Evolutionary conservation across 257 asterid genomes (phyloP).

Genomic region (Solanum bukasovii): DNA sequence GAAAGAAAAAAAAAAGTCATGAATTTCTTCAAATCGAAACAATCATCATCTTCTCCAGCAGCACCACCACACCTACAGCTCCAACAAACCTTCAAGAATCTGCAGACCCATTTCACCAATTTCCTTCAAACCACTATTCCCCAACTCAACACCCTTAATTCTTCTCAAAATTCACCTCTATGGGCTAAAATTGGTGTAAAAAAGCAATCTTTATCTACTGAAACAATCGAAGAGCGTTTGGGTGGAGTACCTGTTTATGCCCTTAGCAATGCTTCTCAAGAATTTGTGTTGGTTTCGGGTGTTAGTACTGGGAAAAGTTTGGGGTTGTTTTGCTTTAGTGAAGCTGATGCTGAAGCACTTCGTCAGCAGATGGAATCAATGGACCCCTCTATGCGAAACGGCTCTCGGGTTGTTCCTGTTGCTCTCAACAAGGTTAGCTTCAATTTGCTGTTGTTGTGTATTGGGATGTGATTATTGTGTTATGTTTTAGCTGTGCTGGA

Average conservation of each 20-base stretch:
- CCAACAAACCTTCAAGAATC: conserved; percentile 45
- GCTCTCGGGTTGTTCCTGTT: conserved; percentile 69
- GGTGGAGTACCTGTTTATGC: conserved; percentile 93
- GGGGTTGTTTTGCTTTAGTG: conserved; percentile 71
- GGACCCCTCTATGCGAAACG: conserved; percentile 52
- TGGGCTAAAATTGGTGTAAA: conserved; percentile 16
- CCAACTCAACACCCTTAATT: neutral
- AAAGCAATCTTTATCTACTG: conserved; percentile 26
- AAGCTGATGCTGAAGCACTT: conserved; percentile 66
- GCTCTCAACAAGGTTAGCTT: conserved; percentile 64
- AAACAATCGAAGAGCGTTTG: conserved; percentile 61
- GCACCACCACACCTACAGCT: conserved; percentile 35
- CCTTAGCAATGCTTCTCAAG: conserved; percentile 53
- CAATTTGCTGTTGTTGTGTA: neutral
- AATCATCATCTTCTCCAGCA: conserved; percentile 13
- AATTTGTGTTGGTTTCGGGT: conserved; percentile 73
- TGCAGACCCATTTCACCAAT: conserved; percentile 52
- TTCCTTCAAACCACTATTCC: conserved; percentile 27
- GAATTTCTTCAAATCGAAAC: conserved; percentile 44
- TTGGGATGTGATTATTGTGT: neutral
- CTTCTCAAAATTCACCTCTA: conserved; percentile 19
- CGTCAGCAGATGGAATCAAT: conserved; percentile 60
- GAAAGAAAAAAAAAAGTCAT: neutral
- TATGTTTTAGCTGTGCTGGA: neutral
- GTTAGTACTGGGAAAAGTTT: conserved; percentile 38